Evolutionary conservation across 345 rosid genomes (phyloP).

Genomic region (Lepidium aucheri): DNA sequence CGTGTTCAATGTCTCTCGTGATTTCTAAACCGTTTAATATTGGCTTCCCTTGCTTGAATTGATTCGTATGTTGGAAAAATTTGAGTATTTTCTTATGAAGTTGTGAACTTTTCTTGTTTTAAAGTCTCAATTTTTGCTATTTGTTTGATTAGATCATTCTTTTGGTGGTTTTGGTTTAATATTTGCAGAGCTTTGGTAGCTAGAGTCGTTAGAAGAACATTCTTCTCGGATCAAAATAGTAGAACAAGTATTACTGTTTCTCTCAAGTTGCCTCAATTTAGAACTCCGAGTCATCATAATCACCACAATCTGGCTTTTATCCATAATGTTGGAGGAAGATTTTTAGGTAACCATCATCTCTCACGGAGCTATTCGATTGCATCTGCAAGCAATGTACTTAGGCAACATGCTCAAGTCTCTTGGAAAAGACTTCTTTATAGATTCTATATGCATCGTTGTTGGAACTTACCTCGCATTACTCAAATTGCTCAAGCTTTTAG

Average conservation of each 20-base stretch:
- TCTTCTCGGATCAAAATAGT: conserved; percentile 24
- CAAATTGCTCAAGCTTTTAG: conserved; percentile 68
- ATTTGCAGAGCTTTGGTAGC: conserved; percentile 50
- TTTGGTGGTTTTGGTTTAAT: neutral
- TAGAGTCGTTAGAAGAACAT: conserved; percentile 36
- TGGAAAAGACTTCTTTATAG: conserved; percentile 50
- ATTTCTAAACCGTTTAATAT: neutral
- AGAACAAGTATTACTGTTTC: conserved; percentile 32
- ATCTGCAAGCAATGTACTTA: conserved; percentile 31
- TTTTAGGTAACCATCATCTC: conserved; percentile 9
- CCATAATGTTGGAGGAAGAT: conserved; percentile 27
- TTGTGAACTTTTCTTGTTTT: neutral
- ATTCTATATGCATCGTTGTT: conserved; percentile 25
- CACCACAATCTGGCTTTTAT: conserved; percentile 12
- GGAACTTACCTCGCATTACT: conserved; percentile 32
- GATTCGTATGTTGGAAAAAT: neutral
- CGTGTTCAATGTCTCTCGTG: neutral
- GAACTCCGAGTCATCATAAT: conserved; percentile 21
- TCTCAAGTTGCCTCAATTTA: conserved; percentile 31
- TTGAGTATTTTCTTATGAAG: neutral
- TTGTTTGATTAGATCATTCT: neutral
- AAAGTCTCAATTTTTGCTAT: neutral
- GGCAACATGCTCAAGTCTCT: conserved; percentile 46
- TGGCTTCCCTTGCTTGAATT: neutral
- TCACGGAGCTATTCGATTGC: conserved; percentile 28